A percentile compares a stretch with the other conserved stretches of the same genome.
phyloP scores from a whole-genome alignment of 1,284 basidiomycete species.

The Fomitopsis betulina region DNA sequence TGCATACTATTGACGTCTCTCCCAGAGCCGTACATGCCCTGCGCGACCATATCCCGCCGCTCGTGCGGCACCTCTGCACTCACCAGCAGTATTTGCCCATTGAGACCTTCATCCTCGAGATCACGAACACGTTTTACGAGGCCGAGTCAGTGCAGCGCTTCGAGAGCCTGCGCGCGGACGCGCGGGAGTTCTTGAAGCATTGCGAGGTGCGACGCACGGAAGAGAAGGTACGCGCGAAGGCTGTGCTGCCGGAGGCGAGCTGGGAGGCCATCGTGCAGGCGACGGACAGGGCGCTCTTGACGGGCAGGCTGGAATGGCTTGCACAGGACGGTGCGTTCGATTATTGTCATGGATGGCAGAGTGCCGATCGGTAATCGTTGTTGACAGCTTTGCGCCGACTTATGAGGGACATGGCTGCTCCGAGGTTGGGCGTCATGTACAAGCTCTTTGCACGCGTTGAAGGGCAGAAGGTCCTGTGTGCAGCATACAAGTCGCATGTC shows the following conservation, averaged over 20 bases:
- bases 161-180: conserved; percentile 36
- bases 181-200: conserved; percentile 52
- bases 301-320: conserved; percentile 50
- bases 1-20: not conserved
- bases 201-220: conserved; percentile 43
- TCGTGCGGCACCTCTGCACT: conserved; percentile 50
- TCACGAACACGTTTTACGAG: conserved; percentile 48
- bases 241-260: conserved; percentile 47
- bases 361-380: not conserved
- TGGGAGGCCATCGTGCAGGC: conserved; percentile 44
- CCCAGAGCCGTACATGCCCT: conserved; percentile 25
- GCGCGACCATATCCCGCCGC: conserved; percentile 36
- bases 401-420: conserved; percentile 47
- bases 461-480: conserved; percentile 49
- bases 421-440: conserved; percentile 57
- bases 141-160: conserved; percentile 41
- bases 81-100: conserved; percentile 48
- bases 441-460: conserved; percentile 58
- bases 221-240: conserved; percentile 51
- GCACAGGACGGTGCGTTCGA: conserved; percentile 47
- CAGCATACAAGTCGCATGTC: conserved; percentile 60
- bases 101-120: conserved; percentile 47
- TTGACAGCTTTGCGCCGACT: conserved; percentile 52
- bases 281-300: conserved; percentile 50
- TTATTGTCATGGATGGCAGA: not conserved